Evolutionary conservation across 805 yeast species (phyloP), one percentile per base, ranked within the genome.

Genomic region (Suhomyces sp.): DNA sequence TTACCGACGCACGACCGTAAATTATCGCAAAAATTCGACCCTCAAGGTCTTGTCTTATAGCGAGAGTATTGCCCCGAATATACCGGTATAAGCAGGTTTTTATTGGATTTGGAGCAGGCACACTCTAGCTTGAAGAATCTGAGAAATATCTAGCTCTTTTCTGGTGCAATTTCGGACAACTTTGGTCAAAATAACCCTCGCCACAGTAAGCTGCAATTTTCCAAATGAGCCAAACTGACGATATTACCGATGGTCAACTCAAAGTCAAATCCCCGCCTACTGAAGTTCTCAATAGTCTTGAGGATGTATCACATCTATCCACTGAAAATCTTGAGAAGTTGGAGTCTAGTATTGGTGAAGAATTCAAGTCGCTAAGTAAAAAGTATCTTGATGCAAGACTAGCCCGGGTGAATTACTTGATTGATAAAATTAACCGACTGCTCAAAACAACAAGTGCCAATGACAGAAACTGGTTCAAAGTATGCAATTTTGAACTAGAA

Each of bases 401-500:
- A n/a, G 48, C 65, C 5, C 57, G 77, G 43, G 59, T 70, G 22
- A 60, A 66, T 39, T 57, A 57, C n/a, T 51, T 70, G 53, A 52
- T 69, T 25, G 63, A 59, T 5, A 53, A 52, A 29, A 49, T 71
- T 8, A 62, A 61, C 35, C 43, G 58, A 19, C 66, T 66, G 49
- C 59, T 72, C 24, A 63, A 66, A 49, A 40, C 55, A 20, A 56
- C 65, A 22, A 56, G 53, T 27, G 65, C 64, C 4, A 66, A 68
- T 49, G 76, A 72, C 20, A 55, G 59, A 44, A 61, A 63, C 44
- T 72, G 77, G 77, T 51, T 59, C 19, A 64, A 65, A 46, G 61
- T 71, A 13, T 70, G 60, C 53, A 58, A 57, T 22, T 66, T 64
- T 50, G 77, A 73, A 54, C 58, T 66, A n/a, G 71, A 70, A 35